Base-by-base conservation (phyloP, 768 basidiomycete genomes). In the Pholiota conissans region DNA sequence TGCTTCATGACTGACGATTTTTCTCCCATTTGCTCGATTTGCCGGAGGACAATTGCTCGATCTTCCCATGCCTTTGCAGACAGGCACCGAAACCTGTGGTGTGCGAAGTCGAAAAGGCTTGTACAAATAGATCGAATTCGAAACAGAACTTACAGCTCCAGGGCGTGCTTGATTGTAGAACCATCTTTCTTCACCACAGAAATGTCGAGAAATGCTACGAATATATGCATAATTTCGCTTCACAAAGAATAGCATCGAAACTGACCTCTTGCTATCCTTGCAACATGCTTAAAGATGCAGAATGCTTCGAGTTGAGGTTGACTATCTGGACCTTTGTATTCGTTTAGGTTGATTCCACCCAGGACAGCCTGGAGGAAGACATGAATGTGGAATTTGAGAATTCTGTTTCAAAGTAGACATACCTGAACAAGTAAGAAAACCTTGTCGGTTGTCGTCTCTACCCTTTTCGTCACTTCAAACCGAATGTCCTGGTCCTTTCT, bases 11-110 rank as follows among this genome's bases (percentile, higher is more conserved):
- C 89, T 68, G 56, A 93, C 91, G 91, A 92, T 82, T 93, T 93
- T 67, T 94, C 92, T 29, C 95, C 96, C 39, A 98, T 87, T n/a
- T 87, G 84, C 30, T 91, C 86, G 49, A 98, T 80, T 69, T 98
- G 96, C 13, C 90, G 82, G 53, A 98, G 80, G 6, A 96, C 89
- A 13, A 87, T 75, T 4, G 93, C 86, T 18, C 91, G 77, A 65
- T 94, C 89, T 65, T 98, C 95, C 96, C 96, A 98, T 40, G 93
- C 88, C 64, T 89, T 93, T 3, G 91, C 92, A 52, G 77, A 81
- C 34, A 98, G 66, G 62, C 87, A 90, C 10, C 95, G 87, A 24
- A 89, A 71, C 27, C 93, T 93, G 47, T 7, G 16, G 27, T 1
- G 29, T 30, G 3, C 5, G 30, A 30, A 14, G 16, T 45, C 7